phyloP scores from a whole-genome alignment of 331 rosid genomes.

The Malus hybrid region DNA sequence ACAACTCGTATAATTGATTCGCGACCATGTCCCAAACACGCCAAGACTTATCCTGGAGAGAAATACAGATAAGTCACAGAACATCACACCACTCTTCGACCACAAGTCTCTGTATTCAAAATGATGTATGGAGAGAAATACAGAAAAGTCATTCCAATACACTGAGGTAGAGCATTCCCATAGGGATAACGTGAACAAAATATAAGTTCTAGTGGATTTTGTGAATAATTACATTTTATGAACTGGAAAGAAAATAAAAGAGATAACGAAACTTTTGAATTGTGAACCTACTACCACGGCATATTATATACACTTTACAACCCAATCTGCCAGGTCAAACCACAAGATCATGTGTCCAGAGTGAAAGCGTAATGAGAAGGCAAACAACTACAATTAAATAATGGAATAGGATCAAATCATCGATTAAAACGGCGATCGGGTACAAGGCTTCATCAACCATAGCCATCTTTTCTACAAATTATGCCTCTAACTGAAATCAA shows the following conservation, averaged over 20 bases:
- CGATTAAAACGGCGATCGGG: conserved; percentile 78
- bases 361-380: not conserved
- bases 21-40: conserved; percentile 91
- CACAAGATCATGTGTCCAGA: not conserved
- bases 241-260: not conserved
- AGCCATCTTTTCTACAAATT: conserved; percentile 45
- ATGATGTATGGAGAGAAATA: conserved; percentile 7
- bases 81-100: conserved; percentile 95
- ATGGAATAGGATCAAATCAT: conserved; percentile 17
- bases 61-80: not conserved
- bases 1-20: conserved; percentile 71
- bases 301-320: not conserved
- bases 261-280: too few relatives aligned
- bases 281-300: not conserved
- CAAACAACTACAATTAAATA: not conserved
- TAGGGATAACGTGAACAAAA: not conserved
- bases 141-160: conserved; percentile 3
- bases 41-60: conserved; percentile 71
- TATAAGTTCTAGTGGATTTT: not conserved
- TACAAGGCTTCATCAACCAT: conserved; percentile 73
- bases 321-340: not conserved
- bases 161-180: not conserved
- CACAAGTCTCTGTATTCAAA: conserved; percentile 54
- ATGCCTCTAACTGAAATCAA: conserved; percentile 4
- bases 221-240: too few relatives aligned